phyloP scores from a whole-genome alignment of 1,139 yeast species.

The Saccharomycopsis hybrid region DNA sequence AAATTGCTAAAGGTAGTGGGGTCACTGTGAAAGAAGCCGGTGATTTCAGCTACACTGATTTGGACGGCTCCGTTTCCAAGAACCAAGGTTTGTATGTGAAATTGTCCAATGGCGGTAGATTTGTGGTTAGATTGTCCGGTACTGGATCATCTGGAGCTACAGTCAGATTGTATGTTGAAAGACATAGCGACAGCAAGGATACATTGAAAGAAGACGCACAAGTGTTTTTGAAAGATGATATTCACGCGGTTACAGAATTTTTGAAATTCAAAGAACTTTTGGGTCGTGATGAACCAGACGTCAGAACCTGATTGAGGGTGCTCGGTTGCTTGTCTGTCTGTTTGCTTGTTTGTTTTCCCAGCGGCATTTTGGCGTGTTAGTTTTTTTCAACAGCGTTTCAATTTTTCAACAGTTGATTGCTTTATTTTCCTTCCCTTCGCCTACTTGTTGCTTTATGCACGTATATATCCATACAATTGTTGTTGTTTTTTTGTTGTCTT shows the following conservation, averaged over 20 bases:
- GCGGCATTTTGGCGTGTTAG: too few relatives aligned
- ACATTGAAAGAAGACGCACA: conserved; percentile 52
- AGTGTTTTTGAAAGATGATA: conserved; percentile 58
- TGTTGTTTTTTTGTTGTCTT: too few relatives aligned
- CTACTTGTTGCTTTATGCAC: too few relatives aligned
- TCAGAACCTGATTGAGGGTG: conserved; percentile 58
- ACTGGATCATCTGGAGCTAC: conserved; percentile 99
- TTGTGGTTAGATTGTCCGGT: conserved; percentile 89
- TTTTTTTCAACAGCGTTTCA: too few relatives aligned
- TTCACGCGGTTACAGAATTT: conserved; percentile 57
- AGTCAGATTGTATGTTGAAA: conserved; percentile 85
- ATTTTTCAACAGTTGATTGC: too few relatives aligned
- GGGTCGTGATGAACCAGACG: conserved; percentile 86
- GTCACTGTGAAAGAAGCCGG: conserved; percentile 66
- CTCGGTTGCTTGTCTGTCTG: too few relatives aligned
- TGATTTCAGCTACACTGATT: conserved; percentile 87
- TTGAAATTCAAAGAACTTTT: conserved; percentile 67
- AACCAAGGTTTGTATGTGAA: conserved; percentile 90
- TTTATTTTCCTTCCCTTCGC: too few relatives aligned
- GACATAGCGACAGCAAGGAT: conserved; percentile 58
- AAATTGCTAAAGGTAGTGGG: too few relatives aligned
- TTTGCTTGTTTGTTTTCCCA: too few relatives aligned
- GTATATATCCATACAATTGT: too few relatives aligned
- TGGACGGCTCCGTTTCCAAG: conserved; percentile 86
- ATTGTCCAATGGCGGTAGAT: conserved; percentile 74